phyloP scores from a whole-genome alignment of 768 basidiomycete genomes.

The Lactarius tabidus region DNA sequence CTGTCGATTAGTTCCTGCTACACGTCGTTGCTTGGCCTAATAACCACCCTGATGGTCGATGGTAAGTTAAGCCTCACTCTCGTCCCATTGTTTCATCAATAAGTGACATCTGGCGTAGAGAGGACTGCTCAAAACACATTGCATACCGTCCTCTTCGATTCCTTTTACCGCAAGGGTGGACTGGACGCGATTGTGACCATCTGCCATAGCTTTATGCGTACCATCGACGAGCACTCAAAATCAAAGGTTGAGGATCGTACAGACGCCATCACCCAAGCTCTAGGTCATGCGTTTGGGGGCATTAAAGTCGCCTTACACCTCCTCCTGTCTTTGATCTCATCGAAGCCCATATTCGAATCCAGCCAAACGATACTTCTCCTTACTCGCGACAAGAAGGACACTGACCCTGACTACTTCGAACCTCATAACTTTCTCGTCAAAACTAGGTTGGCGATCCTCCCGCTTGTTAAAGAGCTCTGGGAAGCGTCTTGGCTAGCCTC shows the following conservation, averaged over 20 bases:
- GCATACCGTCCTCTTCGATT: constrained; percentile 76
- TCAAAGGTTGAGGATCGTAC: constrained; percentile 54
- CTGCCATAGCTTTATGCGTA: constrained; percentile 48
- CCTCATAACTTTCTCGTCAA: constrained; percentile 83
- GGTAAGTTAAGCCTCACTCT: constrained; percentile 38
- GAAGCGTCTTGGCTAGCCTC: constrained; percentile 75
- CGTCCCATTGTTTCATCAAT: constrained; percentile 5
- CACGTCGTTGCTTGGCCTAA: constrained; percentile 51
- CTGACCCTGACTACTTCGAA: constrained; percentile 76
- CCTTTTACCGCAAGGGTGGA: constrained; percentile 70
- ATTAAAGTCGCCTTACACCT: constrained; percentile 79
- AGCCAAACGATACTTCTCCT: constrained; percentile 71
- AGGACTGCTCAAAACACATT: constrained; percentile 68
- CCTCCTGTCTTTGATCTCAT: constrained; percentile 68
- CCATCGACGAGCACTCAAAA: constrained; percentile 52
- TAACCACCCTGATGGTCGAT: constrained; percentile 53
- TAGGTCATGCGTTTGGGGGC: constrained; percentile 74
- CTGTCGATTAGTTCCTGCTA: constrained; percentile 46
- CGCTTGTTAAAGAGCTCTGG: constrained; percentile 71
- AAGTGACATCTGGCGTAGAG: constrained; percentile 43
- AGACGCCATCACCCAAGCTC: constrained; percentile 53
- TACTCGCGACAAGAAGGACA: constrained; percentile 75
- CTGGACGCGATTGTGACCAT: constrained; percentile 61
- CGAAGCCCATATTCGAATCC: constrained; percentile 80
- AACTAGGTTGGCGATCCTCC: constrained; percentile 66